These are phyloP conservation scores for Zygosaccharomyces siamensis DNA, from an alignment of 805 yeast species.

Conservation along the genomic window DNA sequence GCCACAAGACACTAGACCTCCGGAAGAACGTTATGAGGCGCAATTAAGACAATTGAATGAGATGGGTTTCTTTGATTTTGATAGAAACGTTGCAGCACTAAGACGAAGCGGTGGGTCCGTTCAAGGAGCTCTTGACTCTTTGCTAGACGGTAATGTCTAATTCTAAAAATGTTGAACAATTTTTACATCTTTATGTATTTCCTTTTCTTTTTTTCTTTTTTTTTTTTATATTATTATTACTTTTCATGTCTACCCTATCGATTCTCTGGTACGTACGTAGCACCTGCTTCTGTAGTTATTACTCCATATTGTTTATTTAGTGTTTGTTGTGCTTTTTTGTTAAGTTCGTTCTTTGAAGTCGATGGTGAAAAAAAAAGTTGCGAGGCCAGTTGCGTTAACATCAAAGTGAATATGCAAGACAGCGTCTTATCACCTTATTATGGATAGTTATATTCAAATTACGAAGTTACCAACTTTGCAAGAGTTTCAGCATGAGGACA, in stretches of 20 bases:
- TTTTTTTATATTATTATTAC: too few species aligned
- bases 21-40: slow-evolving; percentile 69
- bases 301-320: too few species aligned
- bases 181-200: neutral
- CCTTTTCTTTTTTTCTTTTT: too few species aligned
- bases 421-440: neutral
- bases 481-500: slow-evolving; percentile 19
- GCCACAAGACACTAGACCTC: slow-evolving; percentile 58
- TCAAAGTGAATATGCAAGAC: neutral
- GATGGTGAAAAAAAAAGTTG: neutral
- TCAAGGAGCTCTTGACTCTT: slow-evolving; percentile 90
- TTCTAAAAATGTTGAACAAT: neutral
- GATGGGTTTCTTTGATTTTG: slow-evolving; percentile 88
- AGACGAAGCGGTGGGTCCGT: slow-evolving; percentile 96
- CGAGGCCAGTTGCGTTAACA: too few species aligned
- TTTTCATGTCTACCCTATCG: neutral
- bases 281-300: neutral
- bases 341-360: neutral
- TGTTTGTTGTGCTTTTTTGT: neutral
- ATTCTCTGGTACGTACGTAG: neutral
- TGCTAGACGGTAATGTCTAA: slow-evolving; percentile 58
- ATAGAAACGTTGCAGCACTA: slow-evolving; percentile 83
- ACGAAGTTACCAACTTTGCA: slow-evolving; percentile 20
- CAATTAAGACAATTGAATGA: slow-evolving; percentile 74
- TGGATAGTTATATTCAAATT: slow-evolving; percentile 14